Conservation (phyloP, 192 early-diverging fungal species). For the Coemansia sp. region DNA sequence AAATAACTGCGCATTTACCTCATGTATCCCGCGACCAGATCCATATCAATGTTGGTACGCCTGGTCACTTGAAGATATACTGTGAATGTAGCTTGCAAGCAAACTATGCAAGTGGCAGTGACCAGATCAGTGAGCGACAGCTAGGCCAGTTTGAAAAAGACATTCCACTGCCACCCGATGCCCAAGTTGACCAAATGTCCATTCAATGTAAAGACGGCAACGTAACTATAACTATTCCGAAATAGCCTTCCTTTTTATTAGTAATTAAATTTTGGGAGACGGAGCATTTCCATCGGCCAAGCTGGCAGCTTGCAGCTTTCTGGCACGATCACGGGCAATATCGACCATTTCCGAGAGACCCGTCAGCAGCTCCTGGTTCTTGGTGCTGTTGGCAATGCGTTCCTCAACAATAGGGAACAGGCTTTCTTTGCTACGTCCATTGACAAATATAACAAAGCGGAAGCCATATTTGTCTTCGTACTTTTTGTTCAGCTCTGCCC, state of each 20-base stretch:
- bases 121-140: constrained; percentile 40
- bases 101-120: constrained; percentile 28
- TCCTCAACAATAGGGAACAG: constrained; percentile 76
- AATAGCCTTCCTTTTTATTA: constrained; percentile 3
- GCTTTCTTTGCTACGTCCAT: constrained; percentile 67
- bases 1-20: constrained; percentile 27
- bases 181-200: constrained; percentile 33
- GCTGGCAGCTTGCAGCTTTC: constrained; percentile 55
- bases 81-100: constrained; percentile 42
- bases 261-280: constrained; percentile 29
- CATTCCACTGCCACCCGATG: constrained; percentile 38
- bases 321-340: constrained; percentile 78
- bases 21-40: constrained; percentile 40
- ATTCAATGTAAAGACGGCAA: constrained; percentile 15
- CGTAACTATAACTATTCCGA: constrained; percentile 35
- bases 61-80: constrained; percentile 39
- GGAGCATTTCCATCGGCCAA: neutral
- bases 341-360: constrained; percentile 76
- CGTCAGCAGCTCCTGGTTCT: constrained; percentile 63
- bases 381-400: constrained; percentile 61
- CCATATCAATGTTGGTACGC: constrained; percentile 35
- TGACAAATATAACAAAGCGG: constrained; percentile 82
- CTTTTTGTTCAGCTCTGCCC: constrained; percentile 61
- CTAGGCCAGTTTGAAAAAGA: constrained; percentile 55
- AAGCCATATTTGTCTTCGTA: constrained; percentile 79